phyloP scores from a whole-genome alignment of 2,329 filamentous ascomycete genomes.

The Dactylellina sp. region DNA sequence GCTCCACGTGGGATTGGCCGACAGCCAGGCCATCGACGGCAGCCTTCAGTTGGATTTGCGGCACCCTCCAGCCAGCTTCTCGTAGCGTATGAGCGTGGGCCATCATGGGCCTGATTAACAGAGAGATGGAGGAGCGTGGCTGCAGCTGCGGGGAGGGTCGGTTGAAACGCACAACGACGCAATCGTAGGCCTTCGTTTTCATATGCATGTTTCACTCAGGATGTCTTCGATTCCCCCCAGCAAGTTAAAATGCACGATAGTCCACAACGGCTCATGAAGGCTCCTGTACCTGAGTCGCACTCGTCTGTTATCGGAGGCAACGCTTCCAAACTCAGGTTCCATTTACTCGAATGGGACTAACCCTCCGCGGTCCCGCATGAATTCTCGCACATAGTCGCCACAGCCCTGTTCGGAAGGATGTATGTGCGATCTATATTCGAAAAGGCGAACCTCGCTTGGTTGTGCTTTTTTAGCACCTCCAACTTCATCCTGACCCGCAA shows the following conservation, averaged over 20 bases:
- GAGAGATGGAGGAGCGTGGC: not conserved
- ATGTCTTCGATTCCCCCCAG: not conserved
- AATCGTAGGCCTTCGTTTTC: not conserved
- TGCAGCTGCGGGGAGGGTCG: not conserved
- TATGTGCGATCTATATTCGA: slow-evolving; percentile 35
- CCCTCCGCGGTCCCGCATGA: slow-evolving; percentile 42
- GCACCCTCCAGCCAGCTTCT: slow-evolving; percentile 4
- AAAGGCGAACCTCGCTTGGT: slow-evolving; percentile 8
- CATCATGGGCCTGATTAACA: no score
- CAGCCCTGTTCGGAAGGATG: slow-evolving; percentile 53
- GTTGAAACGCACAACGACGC: slow-evolving; percentile 24
- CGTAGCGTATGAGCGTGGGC: no score
- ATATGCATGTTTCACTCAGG: slow-evolving; percentile 17
- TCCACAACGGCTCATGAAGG: no score
- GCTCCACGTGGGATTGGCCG: slow-evolving; percentile 46
- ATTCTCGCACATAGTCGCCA: slow-evolving; percentile 31
- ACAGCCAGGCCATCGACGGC: slow-evolving; percentile 21
- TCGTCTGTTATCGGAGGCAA: slow-evolving; percentile 26
- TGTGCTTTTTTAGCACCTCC: slow-evolving; percentile 11
- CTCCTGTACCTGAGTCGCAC: not conserved
- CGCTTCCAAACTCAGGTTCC: slow-evolving; percentile 29
- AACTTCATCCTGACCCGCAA: slow-evolving; percentile 22
- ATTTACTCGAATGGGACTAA: slow-evolving; percentile 44
- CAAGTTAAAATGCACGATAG: no score
- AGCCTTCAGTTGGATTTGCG: slow-evolving; percentile 49